Evolutionary conservation across 345 rosid genomes (phyloP).

Genomic region (Melastoma malabathricum): DNA sequence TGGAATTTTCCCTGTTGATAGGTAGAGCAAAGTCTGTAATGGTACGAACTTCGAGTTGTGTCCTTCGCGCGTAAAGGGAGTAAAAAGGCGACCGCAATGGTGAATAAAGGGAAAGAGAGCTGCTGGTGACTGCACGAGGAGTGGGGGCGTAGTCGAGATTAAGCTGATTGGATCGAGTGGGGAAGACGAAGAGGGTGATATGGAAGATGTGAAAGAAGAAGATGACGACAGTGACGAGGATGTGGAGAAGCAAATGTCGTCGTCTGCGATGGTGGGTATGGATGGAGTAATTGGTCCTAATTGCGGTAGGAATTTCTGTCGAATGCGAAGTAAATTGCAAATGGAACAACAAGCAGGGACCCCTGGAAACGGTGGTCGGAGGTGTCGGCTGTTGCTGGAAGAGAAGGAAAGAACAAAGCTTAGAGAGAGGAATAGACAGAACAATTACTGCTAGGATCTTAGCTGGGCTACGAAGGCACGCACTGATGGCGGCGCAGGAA

Average conservation of each 20-base stretch:
- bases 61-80: too few species aligned
- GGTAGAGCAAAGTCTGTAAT: too few species aligned
- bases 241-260: constrained; percentile 34
- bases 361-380: constrained; percentile 68
- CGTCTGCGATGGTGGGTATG: constrained; percentile 30
- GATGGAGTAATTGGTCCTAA: constrained; percentile 29
- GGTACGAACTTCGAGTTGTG: neutral
- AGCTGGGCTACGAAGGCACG: constrained; percentile 67
- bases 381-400: constrained; percentile 74
- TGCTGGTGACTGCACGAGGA: neutral
- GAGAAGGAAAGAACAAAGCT: constrained; percentile 97
- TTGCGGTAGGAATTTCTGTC: constrained; percentile 24
- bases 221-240: constrained; percentile 54
- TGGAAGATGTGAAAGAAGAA: constrained; percentile 68
- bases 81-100: too few species aligned
- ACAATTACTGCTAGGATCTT: constrained; percentile 97
- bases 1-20: too few species aligned
- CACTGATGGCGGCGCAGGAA: constrained; percentile 3
- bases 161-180: constrained; percentile 59
- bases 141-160: constrained; percentile 5
- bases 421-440: constrained; percentile 90
- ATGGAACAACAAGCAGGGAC: constrained; percentile 66
- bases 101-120: neutral
- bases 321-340: constrained; percentile 48
- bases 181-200: constrained; percentile 90